Conservation (phyloP, 2,329 filamentous ascomycete genomes). For the Orbilia blumenaviensis region DNA sequence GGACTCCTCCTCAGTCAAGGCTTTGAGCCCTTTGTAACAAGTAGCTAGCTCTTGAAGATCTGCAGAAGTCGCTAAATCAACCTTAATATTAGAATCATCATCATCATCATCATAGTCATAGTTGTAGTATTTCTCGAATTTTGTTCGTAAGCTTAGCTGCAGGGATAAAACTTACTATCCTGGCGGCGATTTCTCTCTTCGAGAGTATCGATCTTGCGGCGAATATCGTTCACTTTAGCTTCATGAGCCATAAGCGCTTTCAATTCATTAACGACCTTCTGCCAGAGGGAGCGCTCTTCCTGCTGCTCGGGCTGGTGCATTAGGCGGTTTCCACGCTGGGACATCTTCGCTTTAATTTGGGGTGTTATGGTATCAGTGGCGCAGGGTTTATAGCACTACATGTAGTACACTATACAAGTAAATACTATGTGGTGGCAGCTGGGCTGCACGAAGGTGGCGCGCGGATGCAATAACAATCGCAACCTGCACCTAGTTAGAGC, state of each 20-base stretch:
- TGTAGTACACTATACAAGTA: neutral
- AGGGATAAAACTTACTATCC: conserved; percentile 21
- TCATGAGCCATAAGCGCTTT: conserved; percentile 55
- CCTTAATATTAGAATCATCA: neutral
- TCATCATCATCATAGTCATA: neutral
- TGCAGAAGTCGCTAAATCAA: conserved; percentile 17
- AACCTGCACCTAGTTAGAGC: neutral
- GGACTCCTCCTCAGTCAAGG: conserved; percentile 46
- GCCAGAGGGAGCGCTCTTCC: conserved; percentile 57
- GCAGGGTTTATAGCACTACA: neutral
- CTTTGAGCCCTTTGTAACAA: conserved; percentile 52
- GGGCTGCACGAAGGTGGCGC: neutral
- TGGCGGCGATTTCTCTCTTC: conserved; percentile 44
- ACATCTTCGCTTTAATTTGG: conserved; percentile 23
- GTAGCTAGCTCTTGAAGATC: conserved; percentile 47
- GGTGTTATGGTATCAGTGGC: neutral
- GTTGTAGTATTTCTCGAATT: neutral
- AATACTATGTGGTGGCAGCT: neutral
- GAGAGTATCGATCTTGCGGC: conserved; percentile 51
- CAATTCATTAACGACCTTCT: conserved; percentile 57
- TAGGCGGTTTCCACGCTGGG: conserved; percentile 48
- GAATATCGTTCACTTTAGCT: conserved; percentile 44
- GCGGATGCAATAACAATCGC: neutral
- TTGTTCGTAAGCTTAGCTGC: neutral
- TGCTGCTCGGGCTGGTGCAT: conserved; percentile 58